Conservation (phyloP, 1,139 yeast genomes). For the Geotrichum klebahnii region DNA sequence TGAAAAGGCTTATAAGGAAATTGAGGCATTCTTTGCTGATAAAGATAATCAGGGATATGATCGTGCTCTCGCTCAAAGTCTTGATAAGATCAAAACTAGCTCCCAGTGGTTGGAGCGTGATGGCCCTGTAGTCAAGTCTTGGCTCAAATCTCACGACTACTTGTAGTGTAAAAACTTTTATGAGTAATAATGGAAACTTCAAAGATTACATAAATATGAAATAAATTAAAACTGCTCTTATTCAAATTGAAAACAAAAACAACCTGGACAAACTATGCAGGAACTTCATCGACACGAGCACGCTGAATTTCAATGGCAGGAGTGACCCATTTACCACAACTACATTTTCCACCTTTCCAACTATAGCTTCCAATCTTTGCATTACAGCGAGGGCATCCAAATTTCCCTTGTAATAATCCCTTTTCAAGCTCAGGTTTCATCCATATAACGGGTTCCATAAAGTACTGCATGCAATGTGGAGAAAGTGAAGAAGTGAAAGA, state of each 20-base stretch:
- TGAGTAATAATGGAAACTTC: neutral
- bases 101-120: slow-evolving; percentile 37
- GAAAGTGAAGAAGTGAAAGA: slow-evolving; percentile 49
- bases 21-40: slow-evolving; percentile 49
- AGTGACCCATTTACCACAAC: slow-evolving; percentile 93
- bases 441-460: slow-evolving; percentile 85
- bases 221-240: neutral
- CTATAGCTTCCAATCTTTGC: slow-evolving; percentile 75
- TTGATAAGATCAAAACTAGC: slow-evolving; percentile 34
- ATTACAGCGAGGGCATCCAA: slow-evolving; percentile 76
- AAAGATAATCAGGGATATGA: slow-evolving; percentile 49
- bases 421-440: slow-evolving; percentile 71
- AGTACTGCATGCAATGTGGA: slow-evolving; percentile 80
- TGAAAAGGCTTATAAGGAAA: slow-evolving; percentile 44
- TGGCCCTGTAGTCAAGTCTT: slow-evolving; percentile 34
- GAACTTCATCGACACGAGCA: slow-evolving; percentile 71
- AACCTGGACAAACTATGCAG: neutral
- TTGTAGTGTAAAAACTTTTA: slow-evolving; percentile 1
- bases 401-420: slow-evolving; percentile 78
- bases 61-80: slow-evolving; percentile 35
- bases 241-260: no score
- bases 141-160: slow-evolving; percentile 30
- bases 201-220: neutral
- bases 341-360: slow-evolving; percentile 93
- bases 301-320: slow-evolving; percentile 84